Evolutionary conservation across 371 early-diverging fungal species (phyloP).

Genomic region (Batkoa obscura): DNA sequence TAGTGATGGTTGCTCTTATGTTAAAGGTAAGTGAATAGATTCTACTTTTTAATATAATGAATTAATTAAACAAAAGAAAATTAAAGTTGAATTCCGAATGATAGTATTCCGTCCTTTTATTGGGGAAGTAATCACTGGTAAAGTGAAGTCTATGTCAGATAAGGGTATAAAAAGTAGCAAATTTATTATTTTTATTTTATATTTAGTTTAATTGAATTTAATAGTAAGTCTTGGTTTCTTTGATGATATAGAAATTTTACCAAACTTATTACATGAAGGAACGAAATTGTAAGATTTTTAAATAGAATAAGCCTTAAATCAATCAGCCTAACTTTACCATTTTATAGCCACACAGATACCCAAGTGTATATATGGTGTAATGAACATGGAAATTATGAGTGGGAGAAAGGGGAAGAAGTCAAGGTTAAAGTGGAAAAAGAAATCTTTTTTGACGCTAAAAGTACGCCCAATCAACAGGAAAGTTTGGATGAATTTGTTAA

Average conservation of each 20-base stretch:
- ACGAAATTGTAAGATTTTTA: too few relatives aligned
- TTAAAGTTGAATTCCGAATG: constrained; percentile 49
- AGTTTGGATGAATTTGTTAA: too few relatives aligned
- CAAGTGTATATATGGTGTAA: too few relatives aligned
- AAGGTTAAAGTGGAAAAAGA: too few relatives aligned
- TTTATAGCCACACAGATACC: too few relatives aligned
- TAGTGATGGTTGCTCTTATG: constrained; percentile 58
- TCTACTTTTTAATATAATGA: not conserved
- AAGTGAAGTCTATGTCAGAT: constrained; percentile 46
- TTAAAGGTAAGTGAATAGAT: constrained; percentile 24
- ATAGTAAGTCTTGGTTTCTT: constrained; percentile 74
- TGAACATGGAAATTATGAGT: too few relatives aligned
- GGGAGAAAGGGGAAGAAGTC: too few relatives aligned
- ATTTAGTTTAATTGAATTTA: not conserved
- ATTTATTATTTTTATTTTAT: not conserved
- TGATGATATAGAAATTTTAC: constrained; percentile 74
- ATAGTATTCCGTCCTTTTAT: constrained; percentile 80
- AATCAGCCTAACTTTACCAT: too few relatives aligned
- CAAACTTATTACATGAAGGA: constrained; percentile 20
- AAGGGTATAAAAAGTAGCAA: constrained; percentile 40
- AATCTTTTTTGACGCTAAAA: too few relatives aligned
- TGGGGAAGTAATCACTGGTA: constrained; percentile 69
- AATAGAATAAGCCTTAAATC: too few relatives aligned
- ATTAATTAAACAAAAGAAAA: not conserved
- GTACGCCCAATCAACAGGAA: too few relatives aligned